Percentiles rank a stretch among this genome's conserved stretches.
phyloP scores from a whole-genome alignment of 148 eudicot genomes.

The Pharnaceum exiguum region DNA sequence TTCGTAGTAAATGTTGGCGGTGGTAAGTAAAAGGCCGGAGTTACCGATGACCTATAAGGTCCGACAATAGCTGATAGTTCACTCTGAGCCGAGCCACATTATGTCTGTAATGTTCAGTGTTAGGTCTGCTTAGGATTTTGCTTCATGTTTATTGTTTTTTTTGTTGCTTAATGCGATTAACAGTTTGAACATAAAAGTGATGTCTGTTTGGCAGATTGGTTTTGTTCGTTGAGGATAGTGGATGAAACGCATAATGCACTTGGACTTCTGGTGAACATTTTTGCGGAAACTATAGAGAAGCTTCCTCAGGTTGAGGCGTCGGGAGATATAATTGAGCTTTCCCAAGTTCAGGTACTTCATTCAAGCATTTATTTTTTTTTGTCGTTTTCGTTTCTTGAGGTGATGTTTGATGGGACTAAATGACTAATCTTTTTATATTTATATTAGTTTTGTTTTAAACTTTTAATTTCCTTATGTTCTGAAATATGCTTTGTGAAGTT shows the following conservation, averaged over 20 bases:
- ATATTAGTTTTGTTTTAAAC: too few species aligned
- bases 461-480: too few species aligned
- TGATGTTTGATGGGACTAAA: too few species aligned
- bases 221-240: constrained; percentile 49
- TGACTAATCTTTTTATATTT: too few species aligned
- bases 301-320: constrained; percentile 59
- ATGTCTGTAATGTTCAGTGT: background rate
- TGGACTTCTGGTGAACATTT: constrained; percentile 59
- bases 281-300: constrained; percentile 51
- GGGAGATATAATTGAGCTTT: constrained; percentile 67
- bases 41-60: constrained; percentile 24
- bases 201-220: constrained; percentile 56
- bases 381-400: background rate
- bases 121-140: background rate
- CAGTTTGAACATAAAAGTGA: background rate
- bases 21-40: constrained; percentile 37
- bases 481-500: too few species aligned
- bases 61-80: constrained; percentile 34
- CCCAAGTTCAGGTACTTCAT: constrained; percentile 49
- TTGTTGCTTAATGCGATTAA: constrained; percentile 2
- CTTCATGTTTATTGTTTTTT: background rate
- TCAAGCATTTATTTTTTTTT: background rate
- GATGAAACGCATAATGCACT: constrained; percentile 56
- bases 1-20: constrained; percentile 15
- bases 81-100: constrained; percentile 12